Evolutionary conservation across 768 basidiomycete genomes (phyloP).

Genomic region (Amanita pseudoporphyria): DNA sequence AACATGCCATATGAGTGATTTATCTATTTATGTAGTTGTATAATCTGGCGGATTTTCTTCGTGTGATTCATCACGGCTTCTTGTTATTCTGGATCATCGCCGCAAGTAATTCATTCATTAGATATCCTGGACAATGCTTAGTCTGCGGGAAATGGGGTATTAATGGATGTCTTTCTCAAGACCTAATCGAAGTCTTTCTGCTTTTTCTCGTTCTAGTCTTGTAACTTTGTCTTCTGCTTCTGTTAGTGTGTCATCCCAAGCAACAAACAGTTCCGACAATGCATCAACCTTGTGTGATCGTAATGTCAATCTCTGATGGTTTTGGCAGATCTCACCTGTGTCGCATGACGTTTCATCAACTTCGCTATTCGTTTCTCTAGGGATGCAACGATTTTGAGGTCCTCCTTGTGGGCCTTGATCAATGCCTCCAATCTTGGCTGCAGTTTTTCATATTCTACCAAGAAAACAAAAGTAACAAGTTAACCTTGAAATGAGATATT

Average conservation of each 20-base stretch:
- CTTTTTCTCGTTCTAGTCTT: slow-evolving; percentile 49
- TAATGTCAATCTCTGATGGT: background rate
- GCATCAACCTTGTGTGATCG: slow-evolving; percentile 52
- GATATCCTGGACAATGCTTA: background rate
- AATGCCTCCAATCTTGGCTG: slow-evolving; percentile 60
- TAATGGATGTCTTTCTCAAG: slow-evolving; percentile 26
- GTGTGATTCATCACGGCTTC: background rate
- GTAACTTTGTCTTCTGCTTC: slow-evolving; percentile 52
- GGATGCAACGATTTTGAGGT: slow-evolving; percentile 41
- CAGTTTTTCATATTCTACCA: slow-evolving; percentile 50
- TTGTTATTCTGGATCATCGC: slow-evolving; percentile 1
- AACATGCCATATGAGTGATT: slow-evolving; percentile 78
- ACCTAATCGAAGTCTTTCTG: slow-evolving; percentile 53
- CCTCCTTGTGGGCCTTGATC: slow-evolving; percentile 48
- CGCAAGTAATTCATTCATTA: background rate
- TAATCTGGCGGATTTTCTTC: background rate
- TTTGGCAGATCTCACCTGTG: slow-evolving; percentile 39
- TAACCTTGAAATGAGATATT: slow-evolving; percentile 3
- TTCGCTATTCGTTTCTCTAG: slow-evolving; percentile 58
- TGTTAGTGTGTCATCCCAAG: slow-evolving; percentile 73
- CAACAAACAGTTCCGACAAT: slow-evolving; percentile 75
- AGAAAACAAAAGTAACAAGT: background rate
- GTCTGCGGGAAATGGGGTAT: background rate
- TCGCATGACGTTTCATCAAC: slow-evolving; percentile 62
- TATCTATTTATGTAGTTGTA: background rate